phyloP scores from a whole-genome alignment of 306 rosid species.

The Quercus parvula region DNA sequence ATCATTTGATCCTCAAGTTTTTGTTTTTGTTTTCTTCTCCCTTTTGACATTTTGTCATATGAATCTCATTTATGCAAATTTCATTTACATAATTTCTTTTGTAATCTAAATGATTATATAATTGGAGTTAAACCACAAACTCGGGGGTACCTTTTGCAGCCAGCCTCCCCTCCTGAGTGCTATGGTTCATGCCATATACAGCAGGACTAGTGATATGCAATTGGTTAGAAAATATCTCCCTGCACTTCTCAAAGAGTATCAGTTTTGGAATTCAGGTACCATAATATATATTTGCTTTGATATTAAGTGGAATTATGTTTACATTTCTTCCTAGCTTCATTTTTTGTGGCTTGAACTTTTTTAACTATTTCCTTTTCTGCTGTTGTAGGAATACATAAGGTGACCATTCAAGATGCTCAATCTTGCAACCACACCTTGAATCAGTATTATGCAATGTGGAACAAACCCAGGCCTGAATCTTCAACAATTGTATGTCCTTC shows the following conservation, averaged over 20 bases:
- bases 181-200: conserved; percentile 74
- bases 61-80: background rate
- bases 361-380: conserved; percentile 12
- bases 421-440: conserved; percentile 50
- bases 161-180: conserved; percentile 94
- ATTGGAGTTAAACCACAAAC: background rate
- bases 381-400: conserved; percentile 63
- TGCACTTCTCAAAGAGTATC: conserved; percentile 48
- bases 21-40: background rate
- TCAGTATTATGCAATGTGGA: conserved; percentile 91
- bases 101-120: background rate
- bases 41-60: background rate
- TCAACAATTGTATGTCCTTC: conserved; percentile 45
- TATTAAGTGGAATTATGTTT: conserved; percentile 8
- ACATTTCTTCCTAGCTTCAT: conserved; percentile 1
- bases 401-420: conserved; percentile 52
- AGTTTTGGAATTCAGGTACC: conserved; percentile 90
- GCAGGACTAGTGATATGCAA: conserved; percentile 52
- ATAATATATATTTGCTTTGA: conserved; percentile 3
- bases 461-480: conserved; percentile 87
- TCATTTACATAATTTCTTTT: background rate
- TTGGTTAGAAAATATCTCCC: conserved; percentile 32
- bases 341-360: conserved; percentile 4
- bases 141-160: conserved; percentile 47
- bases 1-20: background rate